Evolutionary conservation across 2,329 filamentous ascomycete species (phyloP).

Genomic region (Calonectria fujianensis): DNA sequence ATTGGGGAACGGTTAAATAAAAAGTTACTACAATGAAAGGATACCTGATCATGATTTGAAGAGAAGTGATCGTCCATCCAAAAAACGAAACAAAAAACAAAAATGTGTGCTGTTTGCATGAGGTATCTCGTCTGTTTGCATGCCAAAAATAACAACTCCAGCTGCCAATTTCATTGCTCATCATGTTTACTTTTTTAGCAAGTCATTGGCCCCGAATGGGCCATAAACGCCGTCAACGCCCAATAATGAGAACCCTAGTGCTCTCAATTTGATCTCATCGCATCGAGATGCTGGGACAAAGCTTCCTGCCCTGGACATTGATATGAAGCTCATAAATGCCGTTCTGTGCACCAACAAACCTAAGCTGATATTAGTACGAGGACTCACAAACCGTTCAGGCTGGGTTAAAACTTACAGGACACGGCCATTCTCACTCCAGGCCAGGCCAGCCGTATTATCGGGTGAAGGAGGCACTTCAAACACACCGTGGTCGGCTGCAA

Average conservation of each 20-base stretch:
- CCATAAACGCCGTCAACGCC: conserved; percentile 39
- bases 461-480: conserved; percentile 68
- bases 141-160: conserved; percentile 46
- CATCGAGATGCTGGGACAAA: conserved; percentile 73
- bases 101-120: conserved; percentile 32
- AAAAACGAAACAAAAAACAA: background rate
- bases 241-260: background rate
- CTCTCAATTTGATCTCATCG: conserved; percentile 61
- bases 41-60: conserved; percentile 26
- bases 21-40: conserved; percentile 41
- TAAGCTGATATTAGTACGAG: conserved; percentile 57
- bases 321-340: conserved; percentile 85
- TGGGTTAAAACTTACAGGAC: conserved; percentile 69
- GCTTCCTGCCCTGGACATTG: conserved; percentile 77
- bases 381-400: too few relatives aligned
- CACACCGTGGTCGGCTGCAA: conserved; percentile 62
- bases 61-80: conserved; percentile 44
- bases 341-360: conserved; percentile 80
- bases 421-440: conserved; percentile 77
- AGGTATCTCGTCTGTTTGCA: conserved; percentile 48
- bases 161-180: conserved; percentile 46
- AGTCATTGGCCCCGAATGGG: conserved; percentile 19
- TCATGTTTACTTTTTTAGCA: conserved; percentile 53
- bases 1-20: conserved; percentile 19
- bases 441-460: conserved; percentile 76